phyloP scores from a whole-genome alignment of 352 stramenopile species.

The Phytophthora cactorum region DNA sequence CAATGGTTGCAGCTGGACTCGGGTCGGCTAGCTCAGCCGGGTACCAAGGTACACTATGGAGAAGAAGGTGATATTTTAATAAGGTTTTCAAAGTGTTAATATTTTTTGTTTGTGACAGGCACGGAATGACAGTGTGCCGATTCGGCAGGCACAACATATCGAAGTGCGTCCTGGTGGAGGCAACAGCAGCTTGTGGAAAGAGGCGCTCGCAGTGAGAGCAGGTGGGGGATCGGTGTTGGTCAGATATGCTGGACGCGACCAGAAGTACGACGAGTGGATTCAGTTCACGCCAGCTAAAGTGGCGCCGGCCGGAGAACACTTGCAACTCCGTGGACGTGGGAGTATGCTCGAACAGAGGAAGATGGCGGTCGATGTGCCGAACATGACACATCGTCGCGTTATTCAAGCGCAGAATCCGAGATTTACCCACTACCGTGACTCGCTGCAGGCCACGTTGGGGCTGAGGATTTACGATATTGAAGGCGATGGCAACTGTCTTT shows the following conservation, averaged over 20 bases:
- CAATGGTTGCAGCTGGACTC: conserved; percentile 75
- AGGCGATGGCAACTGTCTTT: conserved; percentile 98
- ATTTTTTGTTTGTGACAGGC: conserved; percentile 34
- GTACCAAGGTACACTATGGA: conserved; percentile 50
- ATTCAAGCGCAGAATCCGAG: conserved; percentile 78
- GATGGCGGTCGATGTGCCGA: conserved; percentile 52
- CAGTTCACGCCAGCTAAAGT: conserved; percentile 62
- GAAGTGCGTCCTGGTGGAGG: conserved; percentile 61
- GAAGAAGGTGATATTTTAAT: not conserved
- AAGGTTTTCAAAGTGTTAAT: not conserved
- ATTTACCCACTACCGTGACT: conserved; percentile 76
- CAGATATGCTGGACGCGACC: conserved; percentile 67
- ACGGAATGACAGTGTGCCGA: conserved; percentile 57
- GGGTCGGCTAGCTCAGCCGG: conserved; percentile 57
- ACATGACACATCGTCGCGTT: conserved; percentile 51
- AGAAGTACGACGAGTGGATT: conserved; percentile 80
- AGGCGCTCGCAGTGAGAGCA: conserved; percentile 62
- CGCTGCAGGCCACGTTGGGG: conserved; percentile 43
- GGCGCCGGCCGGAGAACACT: conserved; percentile 65
- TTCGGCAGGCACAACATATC: conserved; percentile 73
- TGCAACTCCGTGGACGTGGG: conserved; percentile 39
- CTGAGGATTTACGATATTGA: conserved; percentile 77
- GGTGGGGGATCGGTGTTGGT: conserved; percentile 58
- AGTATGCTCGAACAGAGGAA: conserved; percentile 47
- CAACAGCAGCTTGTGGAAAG: conserved; percentile 61